A percentile compares a stretch with the other conserved stretches of the same genome.
Evolutionary conservation across 768 basidiomycete species (phyloP).

Genomic region (Termitomyces sp.): DNA sequence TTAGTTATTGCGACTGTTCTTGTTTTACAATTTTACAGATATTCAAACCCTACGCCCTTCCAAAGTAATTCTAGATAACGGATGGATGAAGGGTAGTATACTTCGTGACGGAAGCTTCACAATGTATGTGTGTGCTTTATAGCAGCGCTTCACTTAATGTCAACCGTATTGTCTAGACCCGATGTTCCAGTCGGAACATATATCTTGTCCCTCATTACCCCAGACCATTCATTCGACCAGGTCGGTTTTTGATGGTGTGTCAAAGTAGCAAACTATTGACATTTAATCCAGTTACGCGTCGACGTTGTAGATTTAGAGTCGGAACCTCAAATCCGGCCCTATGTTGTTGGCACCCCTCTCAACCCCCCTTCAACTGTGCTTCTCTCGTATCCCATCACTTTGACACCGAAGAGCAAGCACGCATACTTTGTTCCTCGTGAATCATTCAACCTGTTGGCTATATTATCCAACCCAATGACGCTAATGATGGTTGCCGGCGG

Average conservation of each 20-base stretch:
- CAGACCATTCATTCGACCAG: conserved; percentile 69
- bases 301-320: conserved; percentile 48
- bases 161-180: conserved; percentile 37
- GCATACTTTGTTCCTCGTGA: conserved; percentile 66
- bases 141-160: not conserved
- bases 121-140: conserved; percentile 50
- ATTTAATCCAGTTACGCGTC: conserved; percentile 53
- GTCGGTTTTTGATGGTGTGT: conserved; percentile 29
- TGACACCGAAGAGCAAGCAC: conserved; percentile 53
- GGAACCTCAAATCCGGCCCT: conserved; percentile 51
- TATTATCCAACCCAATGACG: conserved; percentile 86
- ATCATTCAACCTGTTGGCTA: conserved; percentile 69
- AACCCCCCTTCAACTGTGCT: conserved; percentile 50
- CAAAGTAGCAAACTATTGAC: not conserved
- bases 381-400: conserved; percentile 58
- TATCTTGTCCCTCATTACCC: conserved; percentile 62
- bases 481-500: conserved; percentile 69
- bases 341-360: conserved; percentile 66
- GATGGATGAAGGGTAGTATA: conserved; percentile 48
- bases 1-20: not conserved
- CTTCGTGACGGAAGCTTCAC: conserved; percentile 56
- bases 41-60: conserved; percentile 45
- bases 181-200: conserved; percentile 69
- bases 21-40: conserved; percentile 7
- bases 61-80: conserved; percentile 60